Evolutionary conservation across 2,329 filamentous ascomycete species (phyloP).

Genomic region (Cordyceps fumosorosea): DNA sequence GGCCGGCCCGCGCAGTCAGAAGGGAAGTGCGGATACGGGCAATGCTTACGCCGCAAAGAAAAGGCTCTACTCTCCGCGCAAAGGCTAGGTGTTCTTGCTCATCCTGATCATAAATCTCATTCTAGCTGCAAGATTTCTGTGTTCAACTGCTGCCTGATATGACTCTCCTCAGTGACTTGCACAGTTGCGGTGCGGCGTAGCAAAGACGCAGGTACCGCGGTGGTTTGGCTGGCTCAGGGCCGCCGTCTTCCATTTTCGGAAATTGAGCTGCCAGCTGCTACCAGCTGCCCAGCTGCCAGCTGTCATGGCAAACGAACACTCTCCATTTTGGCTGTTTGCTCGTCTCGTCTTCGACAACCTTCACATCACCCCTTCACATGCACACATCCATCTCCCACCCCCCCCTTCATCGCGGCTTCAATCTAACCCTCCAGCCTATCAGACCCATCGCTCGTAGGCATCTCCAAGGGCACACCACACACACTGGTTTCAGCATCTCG

Average conservation of each 20-base stretch:
- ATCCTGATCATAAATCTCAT: background rate
- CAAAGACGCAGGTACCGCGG: constrained; percentile 1
- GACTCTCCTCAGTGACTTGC: constrained; percentile 3
- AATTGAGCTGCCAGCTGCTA: background rate
- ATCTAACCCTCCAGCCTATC: background rate
- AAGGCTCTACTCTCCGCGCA: background rate
- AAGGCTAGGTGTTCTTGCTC: background rate
- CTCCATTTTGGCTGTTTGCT: background rate
- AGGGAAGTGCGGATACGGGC: background rate
- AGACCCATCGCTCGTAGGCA: background rate
- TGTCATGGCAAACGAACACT: constrained; percentile 2
- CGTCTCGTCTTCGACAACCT: background rate
- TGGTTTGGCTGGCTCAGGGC: background rate
- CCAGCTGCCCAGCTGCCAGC: background rate
- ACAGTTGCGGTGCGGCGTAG: background rate
- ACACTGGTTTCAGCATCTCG: constrained; percentile 6
- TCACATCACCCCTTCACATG: background rate
- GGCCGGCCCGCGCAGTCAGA: background rate
- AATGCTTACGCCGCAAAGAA: background rate
- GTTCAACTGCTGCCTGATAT: background rate
- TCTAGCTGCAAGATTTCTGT: background rate
- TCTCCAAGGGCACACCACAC: background rate
- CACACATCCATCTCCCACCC: background rate
- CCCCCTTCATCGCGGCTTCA: background rate
- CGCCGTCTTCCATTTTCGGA: background rate